These are phyloP conservation scores for Solanum tarapatanum DNA, from an alignment of 257 asterid genomes.

Conservation along the genomic window DNA sequence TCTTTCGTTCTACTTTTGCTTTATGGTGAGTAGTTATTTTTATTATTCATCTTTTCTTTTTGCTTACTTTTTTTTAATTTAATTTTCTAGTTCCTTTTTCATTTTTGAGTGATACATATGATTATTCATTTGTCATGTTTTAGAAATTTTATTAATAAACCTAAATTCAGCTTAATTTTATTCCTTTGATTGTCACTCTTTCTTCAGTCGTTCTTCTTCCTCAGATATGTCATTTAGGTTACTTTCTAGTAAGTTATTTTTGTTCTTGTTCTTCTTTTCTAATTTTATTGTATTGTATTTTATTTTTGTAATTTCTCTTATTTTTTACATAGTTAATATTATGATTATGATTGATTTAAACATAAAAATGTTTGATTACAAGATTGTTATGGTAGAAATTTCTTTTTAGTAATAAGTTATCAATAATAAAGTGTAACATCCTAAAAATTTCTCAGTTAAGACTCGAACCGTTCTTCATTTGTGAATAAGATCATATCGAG, in stretches of 20 bases:
- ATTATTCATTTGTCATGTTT: neutral
- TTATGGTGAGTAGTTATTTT: neutral
- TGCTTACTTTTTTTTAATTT: neutral
- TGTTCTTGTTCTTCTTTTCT: neutral
- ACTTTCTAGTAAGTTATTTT: neutral
- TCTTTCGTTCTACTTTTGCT: neutral
- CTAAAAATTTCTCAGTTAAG: no score
- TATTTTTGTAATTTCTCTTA: neutral
- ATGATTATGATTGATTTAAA: neutral
- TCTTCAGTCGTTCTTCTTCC: neutral
- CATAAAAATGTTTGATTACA: neutral
- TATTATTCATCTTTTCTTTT: neutral
- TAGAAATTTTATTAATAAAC: no score
- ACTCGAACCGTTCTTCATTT: no score
- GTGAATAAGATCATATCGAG: no score
- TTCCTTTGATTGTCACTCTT: neutral
- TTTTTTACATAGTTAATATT: no score
- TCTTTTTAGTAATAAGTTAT: neutral
- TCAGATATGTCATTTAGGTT: neutral
- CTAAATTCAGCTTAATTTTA: neutral
- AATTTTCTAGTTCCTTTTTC: neutral
- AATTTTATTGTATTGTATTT: no score
- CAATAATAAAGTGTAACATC: neutral
- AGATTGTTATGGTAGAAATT: neutral
- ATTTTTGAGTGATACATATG: neutral